Percentiles rank a stretch among this genome's conserved stretches.
Conservation (phyloP, 148 eudicot genomes). For the Pouteria glomerata region DNA sequence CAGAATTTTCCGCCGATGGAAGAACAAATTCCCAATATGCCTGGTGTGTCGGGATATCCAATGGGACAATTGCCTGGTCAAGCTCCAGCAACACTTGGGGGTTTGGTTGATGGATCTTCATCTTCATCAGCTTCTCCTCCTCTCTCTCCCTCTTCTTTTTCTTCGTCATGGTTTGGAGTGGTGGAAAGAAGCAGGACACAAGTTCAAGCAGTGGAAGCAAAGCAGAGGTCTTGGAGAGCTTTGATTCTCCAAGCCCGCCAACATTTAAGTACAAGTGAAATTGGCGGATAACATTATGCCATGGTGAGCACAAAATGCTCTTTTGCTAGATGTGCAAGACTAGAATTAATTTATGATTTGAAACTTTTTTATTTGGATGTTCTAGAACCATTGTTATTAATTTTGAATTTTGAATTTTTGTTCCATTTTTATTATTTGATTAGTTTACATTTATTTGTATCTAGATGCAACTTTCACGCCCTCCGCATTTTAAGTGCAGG, state of each 20-base stretch:
- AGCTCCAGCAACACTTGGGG: conserved; percentile 29
- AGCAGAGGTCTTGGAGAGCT: conserved; percentile 60
- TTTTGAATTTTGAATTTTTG: no score
- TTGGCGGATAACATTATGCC: background rate
- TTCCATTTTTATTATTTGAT: no score
- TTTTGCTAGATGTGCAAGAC: background rate
- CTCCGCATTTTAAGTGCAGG: no score
- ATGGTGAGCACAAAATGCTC: conserved; percentile 2
- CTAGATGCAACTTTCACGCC: no score
- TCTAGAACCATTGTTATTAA: no score
- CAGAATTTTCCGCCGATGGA: conserved; percentile 46
- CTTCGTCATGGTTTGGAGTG: conserved; percentile 50
- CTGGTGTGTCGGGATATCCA: conserved; percentile 35
- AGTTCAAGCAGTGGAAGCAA: conserved; percentile 37
- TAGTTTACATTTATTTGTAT: no score
- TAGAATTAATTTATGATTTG: background rate
- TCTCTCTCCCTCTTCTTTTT: conserved; percentile 9
- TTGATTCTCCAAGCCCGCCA: conserved; percentile 52
- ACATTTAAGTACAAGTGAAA: conserved; percentile 48
- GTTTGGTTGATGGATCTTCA: conserved; percentile 23
- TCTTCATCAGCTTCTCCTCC: conserved; percentile 15
- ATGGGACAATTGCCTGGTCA: conserved; percentile 45
- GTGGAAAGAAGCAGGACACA: conserved; percentile 37
- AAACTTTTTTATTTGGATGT: no score
- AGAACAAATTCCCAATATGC: conserved; percentile 36